Percentiles rank a stretch among this genome's conserved stretches.
phyloP scores from a whole-genome alignment of 768 basidiomycete species.

The Leccinum subtestaceum region DNA sequence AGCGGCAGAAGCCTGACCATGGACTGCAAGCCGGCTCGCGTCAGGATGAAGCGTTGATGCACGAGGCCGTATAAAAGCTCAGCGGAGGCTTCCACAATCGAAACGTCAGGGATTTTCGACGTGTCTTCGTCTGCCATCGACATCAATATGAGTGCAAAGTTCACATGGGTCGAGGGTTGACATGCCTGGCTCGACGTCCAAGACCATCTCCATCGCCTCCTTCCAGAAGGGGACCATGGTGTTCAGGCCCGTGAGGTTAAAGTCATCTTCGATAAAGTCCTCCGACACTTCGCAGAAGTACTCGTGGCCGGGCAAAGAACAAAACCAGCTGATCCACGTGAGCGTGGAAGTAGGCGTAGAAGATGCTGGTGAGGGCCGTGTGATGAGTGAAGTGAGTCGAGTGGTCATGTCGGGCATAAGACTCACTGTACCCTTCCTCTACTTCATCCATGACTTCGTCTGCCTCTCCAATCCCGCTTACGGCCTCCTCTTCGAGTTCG shows the following conservation, averaged over 20 bases:
- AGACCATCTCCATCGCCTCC: constrained; percentile 99
- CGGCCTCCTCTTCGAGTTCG: constrained; percentile 56
- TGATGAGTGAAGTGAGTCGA: constrained; percentile 17
- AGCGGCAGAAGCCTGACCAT: constrained; percentile 60
- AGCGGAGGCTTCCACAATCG: constrained; percentile 96
- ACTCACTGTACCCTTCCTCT: constrained; percentile 76
- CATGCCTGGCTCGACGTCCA: constrained; percentile 98
- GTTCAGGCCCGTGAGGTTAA: constrained; percentile 96
- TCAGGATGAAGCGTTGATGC: constrained; percentile 96
- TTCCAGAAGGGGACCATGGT: constrained; percentile 99
- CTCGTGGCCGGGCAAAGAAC: constrained; percentile 91
- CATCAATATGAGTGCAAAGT: constrained; percentile 11
- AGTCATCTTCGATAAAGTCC: constrained; percentile 99
- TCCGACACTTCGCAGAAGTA: constrained; percentile 98
- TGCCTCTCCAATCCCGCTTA: constrained; percentile 57
- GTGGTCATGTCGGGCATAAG: constrained; percentile 10
- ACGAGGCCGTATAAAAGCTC: constrained; percentile 97
- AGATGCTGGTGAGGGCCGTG: constrained; percentile 51
- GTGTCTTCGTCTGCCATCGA: constrained; percentile 75
- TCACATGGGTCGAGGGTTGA: constrained; percentile 16
- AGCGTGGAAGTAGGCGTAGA: constrained; percentile 89
- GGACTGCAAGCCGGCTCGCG: constrained; percentile 86
- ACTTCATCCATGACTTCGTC: constrained; percentile 79
- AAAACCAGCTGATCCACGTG: constrained; percentile 97
- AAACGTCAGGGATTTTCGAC: constrained; percentile 95